phyloP scores from a whole-genome alignment of 345 rosid species.

The Corchorus olitorius region DNA sequence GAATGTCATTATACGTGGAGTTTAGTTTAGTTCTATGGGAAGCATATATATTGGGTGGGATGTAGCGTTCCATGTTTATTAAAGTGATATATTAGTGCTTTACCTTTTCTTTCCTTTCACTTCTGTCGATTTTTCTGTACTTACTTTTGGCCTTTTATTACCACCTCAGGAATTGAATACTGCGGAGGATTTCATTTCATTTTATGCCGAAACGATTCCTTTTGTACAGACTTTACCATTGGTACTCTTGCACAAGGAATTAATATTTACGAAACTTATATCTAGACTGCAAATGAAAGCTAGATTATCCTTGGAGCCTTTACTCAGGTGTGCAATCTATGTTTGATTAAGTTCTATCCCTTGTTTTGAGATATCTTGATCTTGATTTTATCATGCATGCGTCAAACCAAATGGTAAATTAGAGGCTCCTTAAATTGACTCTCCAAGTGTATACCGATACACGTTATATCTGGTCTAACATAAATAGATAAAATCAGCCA shows the following conservation, averaged over 20 bases:
- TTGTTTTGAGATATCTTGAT: neutral
- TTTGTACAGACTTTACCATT: slow-evolving; percentile 66
- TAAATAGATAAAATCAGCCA: neutral
- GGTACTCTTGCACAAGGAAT: slow-evolving; percentile 66
- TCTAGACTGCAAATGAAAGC: slow-evolving; percentile 79
- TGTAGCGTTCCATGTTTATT: no score
- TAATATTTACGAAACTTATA: slow-evolving; percentile 62
- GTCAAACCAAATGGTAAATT: neutral
- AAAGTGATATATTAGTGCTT: neutral
- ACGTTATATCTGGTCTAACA: neutral
- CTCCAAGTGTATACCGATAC: neutral
- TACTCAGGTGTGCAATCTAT: slow-evolving; percentile 58
- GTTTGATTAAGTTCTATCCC: neutral
- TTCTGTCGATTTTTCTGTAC: slow-evolving; percentile 1
- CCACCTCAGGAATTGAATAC: slow-evolving; percentile 80
- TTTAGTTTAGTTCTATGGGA: neutral
- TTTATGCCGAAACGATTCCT: slow-evolving; percentile 74
- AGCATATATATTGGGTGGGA: neutral
- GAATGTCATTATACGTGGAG: neutral
- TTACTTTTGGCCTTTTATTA: slow-evolving; percentile 1
- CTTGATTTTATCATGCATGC: neutral
- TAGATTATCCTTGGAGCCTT: slow-evolving; percentile 85
- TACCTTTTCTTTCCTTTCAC: slow-evolving; percentile 3
- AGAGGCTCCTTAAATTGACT: neutral
- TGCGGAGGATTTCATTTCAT: slow-evolving; percentile 82